Base-by-base conservation (phyloP, 805 yeast species). In the Maudiozyma saulgeensis region DNA sequence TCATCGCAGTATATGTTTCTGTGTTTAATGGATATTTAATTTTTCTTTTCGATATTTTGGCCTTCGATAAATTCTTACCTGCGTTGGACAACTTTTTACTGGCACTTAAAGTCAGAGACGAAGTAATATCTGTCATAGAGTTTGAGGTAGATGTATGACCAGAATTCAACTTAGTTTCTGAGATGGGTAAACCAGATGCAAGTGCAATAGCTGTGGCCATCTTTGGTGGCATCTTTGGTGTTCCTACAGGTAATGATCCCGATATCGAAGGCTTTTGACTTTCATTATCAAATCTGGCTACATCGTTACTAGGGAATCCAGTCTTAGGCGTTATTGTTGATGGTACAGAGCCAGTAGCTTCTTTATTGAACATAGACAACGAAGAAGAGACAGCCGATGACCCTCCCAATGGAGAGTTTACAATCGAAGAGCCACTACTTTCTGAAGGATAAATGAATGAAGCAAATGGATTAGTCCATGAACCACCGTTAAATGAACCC, bases 401-500 rank as follows among this genome's bases (percentile, higher is more conserved):
- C 7, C 21, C 35, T n/a, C 35, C 41, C 15, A 48, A 45, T 1
- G n/a, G 15, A n/a, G 39, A 18, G 16, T 44, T 44, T 7, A 16
- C 7, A 23, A 6, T 25, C 4, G 46, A 40, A 12, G 37, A 21
- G 5, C 43, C 45, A 41, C 48, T 57, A 32, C 43, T 35, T 16
- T 40, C 47, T 13, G 47, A 52, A 4, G 54, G 47, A 16, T 58
- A 45, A 34, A 55, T 49, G 19, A 52, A 49, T 23, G 52, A 49
- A 54, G 79, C 77, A 55, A 82, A 82, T 25, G 86, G 87, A 57
- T 83, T 84, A 44, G 78, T 76, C 83, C 89, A 84, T 52, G 82
- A 81, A n/a, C 90, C 91, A 16, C 89, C 91, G 56, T 81, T 81
- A 61, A 81, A 84, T 48, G 77, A 79, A 28, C 80, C 80, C 41